Base-by-base conservation (phyloP, 1,284 basidiomycete genomes). In the Ustilago hordei region DNA sequence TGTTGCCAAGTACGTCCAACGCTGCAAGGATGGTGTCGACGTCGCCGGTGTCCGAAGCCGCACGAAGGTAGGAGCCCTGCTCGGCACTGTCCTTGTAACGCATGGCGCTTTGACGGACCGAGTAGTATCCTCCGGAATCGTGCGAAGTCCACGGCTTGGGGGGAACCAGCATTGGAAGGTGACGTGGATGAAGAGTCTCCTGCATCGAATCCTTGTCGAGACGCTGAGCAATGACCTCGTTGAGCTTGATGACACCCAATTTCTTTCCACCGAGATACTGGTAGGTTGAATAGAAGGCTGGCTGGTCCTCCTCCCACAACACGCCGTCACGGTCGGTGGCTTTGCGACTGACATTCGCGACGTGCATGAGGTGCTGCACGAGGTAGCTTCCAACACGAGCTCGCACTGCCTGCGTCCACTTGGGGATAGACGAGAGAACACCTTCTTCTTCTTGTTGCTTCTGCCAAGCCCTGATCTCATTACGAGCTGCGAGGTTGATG, bases 201-300 rank as follows among this genome's bases (percentile, higher is more conserved):
- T 89, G 88, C 6, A 95, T 85, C 41, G 88, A 89, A 78, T 98
- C 95, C 71, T 91, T 91, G 8, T 93, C 91, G 68, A 99, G 88
- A 2, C 92, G 90, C 23, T 92, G 90, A 1, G 91, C 89, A 11
- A 99, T 92, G 2, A 89, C 91, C 1, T 92, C 91, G 86, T 98
- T 98, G 68, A 97, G 87, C 84, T 91, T 91, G 85, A 98, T 92
- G 43, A 98, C 91, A 43, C 96, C 96, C 6, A 97, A 89, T 87
- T 94, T 96, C 80, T 92, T 92, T 0, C 96, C 95, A 19, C 93
- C 91, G n/a, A 93, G 86, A 84, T 97, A 98, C 87, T 98, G 95
- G 85, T 98, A 98, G 2, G 91, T 89, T 84, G 98, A 94, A 71
- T 91, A 92, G 87, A 99, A 96, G 0, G 95, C 96, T 0, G 94